Percentiles rank a stretch among this genome's conserved stretches.
Conservation (phyloP, 192 early-diverging fungal genomes). For the Coemansia sp. region DNA sequence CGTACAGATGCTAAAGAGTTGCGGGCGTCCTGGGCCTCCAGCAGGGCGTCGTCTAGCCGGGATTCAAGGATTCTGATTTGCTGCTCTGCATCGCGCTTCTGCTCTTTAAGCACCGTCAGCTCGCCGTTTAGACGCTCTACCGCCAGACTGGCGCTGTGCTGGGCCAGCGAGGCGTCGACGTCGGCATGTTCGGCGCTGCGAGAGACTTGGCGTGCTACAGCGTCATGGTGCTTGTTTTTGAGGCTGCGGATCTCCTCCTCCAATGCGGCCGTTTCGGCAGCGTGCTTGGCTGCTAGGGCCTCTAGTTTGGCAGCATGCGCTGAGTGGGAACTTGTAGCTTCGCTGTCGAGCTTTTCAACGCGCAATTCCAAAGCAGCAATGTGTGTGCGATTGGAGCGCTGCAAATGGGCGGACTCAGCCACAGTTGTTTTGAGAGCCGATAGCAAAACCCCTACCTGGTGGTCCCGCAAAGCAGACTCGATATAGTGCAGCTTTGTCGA, state of each 20-base stretch:
- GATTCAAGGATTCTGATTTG: constrained; percentile 21
- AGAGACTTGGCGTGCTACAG: constrained; percentile 19
- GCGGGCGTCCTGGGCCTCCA: constrained; percentile 25
- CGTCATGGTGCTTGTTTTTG: constrained; percentile 32
- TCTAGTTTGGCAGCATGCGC: constrained; percentile 6
- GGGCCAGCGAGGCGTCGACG: constrained; percentile 35
- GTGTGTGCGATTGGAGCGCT: background rate
- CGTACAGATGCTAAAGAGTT: constrained; percentile 20
- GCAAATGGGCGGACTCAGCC: constrained; percentile 19
- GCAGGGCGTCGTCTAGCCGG: constrained; percentile 33
- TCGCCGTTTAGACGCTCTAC: constrained; percentile 48
- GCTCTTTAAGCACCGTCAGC: constrained; percentile 40
- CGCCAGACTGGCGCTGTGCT: constrained; percentile 35
- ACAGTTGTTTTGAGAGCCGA: constrained; percentile 30
- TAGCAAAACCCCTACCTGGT: constrained; percentile 36
- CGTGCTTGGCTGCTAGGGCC: background rate
- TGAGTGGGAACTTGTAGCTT: background rate
- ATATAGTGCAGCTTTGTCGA: constrained; percentile 24
- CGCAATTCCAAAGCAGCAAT: constrained; percentile 2
- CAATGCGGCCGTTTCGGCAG: constrained; percentile 1
- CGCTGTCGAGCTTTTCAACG: constrained; percentile 10
- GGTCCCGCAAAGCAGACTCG: constrained; percentile 33
- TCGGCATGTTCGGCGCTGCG: constrained; percentile 10
- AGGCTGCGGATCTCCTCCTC: constrained; percentile 36
- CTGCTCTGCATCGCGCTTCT: constrained; percentile 27